Conservation (phyloP, 305 asterid species). For the Fraxinus ornus region DNA sequence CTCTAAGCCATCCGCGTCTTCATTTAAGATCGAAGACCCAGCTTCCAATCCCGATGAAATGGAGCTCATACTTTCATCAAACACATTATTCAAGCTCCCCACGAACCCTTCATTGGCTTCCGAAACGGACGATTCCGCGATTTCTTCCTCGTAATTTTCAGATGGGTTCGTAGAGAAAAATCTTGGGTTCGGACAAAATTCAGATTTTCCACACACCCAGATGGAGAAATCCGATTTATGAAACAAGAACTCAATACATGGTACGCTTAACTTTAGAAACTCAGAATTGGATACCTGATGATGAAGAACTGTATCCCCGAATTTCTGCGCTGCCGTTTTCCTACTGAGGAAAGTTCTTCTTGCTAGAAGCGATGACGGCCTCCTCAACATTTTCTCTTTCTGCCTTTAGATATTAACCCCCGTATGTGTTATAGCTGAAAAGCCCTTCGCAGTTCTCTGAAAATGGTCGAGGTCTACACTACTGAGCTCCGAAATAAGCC, state of each 20-base stretch:
- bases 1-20: constrained; percentile 22
- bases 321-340: constrained; percentile 26
- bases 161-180: constrained; percentile 46
- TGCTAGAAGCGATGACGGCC: constrained; percentile 26
- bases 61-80: constrained; percentile 24
- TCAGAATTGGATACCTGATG: constrained; percentile 28
- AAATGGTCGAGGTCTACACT: neutral
- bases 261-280: constrained; percentile 10
- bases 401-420: constrained; percentile 2
- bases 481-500: neutral
- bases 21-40: constrained; percentile 29
- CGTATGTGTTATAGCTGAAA: constrained; percentile 14
- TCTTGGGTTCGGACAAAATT: constrained; percentile 28
- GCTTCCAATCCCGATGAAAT: constrained; percentile 27
- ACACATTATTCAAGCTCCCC: constrained; percentile 30
- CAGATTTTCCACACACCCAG: neutral
- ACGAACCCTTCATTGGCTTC: constrained; percentile 18
- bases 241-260: constrained; percentile 31
- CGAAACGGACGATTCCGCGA: constrained; percentile 25
- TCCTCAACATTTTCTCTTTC: constrained; percentile 43
- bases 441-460: neutral
- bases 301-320: constrained; percentile 20
- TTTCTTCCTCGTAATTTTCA: constrained; percentile 34
- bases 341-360: constrained; percentile 32
- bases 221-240: constrained; percentile 32